Percentiles rank a stretch among this genome's conserved stretches.
Conservation (phyloP, 495 filamentous ascomycete genomes). For the Physcia stellaris region DNA sequence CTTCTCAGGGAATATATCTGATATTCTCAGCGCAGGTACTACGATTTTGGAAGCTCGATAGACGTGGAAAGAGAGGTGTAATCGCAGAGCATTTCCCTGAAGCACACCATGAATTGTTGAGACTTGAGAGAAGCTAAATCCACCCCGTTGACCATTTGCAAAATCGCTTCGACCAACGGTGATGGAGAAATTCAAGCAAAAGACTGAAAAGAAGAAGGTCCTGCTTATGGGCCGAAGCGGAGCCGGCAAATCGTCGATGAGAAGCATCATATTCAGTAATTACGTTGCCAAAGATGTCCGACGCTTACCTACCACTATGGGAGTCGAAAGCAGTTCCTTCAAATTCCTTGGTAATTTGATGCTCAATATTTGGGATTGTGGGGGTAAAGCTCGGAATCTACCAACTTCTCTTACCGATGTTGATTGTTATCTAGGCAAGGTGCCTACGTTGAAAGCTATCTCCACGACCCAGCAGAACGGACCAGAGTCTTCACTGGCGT, state of each 20-base stretch:
- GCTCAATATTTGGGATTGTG: constrained; percentile 96
- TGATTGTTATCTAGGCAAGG: constrained; percentile 87
- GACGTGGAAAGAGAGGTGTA: too few relatives aligned
- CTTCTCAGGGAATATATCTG: too few relatives aligned
- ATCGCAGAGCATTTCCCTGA: too few relatives aligned
- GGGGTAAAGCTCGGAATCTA: constrained; percentile 43
- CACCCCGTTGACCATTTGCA: too few relatives aligned
- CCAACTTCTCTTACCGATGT: too few relatives aligned
- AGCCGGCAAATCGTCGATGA: constrained; percentile 99
- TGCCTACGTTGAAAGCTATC: constrained; percentile 96
- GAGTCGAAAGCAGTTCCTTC: constrained; percentile 94
- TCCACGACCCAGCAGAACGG: constrained; percentile 81
- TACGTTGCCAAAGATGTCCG: constrained; percentile 95
- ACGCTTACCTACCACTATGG: constrained; percentile 89
- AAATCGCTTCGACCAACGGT: too few relatives aligned
- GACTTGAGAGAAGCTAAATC: too few relatives aligned
- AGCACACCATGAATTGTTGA: too few relatives aligned
- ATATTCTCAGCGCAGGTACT: too few relatives aligned
- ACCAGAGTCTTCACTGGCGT: constrained; percentile 93
- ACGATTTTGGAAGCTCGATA: too few relatives aligned
- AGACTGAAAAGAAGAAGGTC: constrained; percentile 45
- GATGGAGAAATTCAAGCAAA: constrained; percentile 17
- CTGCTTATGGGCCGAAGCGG: constrained; percentile 77
- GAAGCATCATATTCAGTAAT: constrained; percentile 95
- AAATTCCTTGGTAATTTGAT: constrained; percentile 96